These are phyloP conservation scores for Candida pseudocylindracea DNA, from an alignment of 1,139 yeast genomes.

Conservation along the genomic window DNA sequence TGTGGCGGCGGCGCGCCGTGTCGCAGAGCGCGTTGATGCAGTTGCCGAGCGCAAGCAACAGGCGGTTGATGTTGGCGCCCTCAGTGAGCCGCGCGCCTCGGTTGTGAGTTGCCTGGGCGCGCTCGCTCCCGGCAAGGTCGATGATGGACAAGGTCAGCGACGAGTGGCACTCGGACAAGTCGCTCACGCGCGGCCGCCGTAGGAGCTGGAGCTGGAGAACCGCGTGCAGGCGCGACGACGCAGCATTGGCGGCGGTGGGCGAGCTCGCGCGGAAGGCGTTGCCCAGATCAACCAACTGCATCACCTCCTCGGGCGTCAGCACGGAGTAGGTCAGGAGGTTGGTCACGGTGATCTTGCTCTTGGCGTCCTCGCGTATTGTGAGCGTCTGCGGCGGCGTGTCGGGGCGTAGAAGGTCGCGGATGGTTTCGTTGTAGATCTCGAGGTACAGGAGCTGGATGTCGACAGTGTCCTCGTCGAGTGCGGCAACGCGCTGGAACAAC, in stretches of 20 bases:
- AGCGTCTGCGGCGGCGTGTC: constrained; percentile 21
- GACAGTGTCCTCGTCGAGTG: constrained; percentile 7
- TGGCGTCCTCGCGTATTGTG: constrained; percentile 50
- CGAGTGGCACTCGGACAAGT: constrained; percentile 41
- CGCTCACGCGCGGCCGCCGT: constrained; percentile 40
- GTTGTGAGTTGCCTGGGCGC: constrained; percentile 79
- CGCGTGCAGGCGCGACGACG: constrained; percentile 85
- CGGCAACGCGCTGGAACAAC: neutral
- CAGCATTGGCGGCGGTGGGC: constrained; percentile 78
- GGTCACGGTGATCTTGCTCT: constrained; percentile 46
- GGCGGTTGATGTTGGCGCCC: constrained; percentile 83
- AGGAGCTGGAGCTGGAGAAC: constrained; percentile 63
- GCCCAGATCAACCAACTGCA: constrained; percentile 56
- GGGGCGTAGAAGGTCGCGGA: constrained; percentile 54
- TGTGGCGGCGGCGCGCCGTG: constrained; percentile 41
- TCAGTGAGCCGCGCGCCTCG: constrained; percentile 62
- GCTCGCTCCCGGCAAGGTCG: constrained; percentile 86
- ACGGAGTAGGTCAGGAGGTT: constrained; percentile 53
- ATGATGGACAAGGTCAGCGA: constrained; percentile 21
- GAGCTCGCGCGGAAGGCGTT: constrained; percentile 62
- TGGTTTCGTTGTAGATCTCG: constrained; percentile 81
- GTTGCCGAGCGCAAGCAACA: constrained; percentile 74
- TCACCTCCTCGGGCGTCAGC: constrained; percentile 45
- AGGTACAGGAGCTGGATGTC: constrained; percentile 53
- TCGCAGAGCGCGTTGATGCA: constrained; percentile 86